phyloP scores from a whole-genome alignment of 345 rosid genomes.

The Passiflora organensis region DNA sequence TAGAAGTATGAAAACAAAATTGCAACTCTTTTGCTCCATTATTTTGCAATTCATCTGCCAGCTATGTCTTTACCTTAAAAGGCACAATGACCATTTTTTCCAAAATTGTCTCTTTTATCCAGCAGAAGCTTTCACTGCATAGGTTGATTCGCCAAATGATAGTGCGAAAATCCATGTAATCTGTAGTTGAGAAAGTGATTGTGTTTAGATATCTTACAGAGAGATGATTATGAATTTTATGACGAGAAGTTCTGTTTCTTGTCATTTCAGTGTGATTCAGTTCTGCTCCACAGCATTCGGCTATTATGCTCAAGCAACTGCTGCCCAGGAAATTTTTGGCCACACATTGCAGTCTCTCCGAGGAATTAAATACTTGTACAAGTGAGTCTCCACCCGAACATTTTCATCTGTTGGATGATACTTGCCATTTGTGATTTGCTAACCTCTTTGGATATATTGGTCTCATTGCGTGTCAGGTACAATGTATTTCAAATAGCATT shows the following conservation, averaged over 20 bases:
- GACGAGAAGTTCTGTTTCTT: conserved; percentile 13
- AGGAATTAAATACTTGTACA: conserved; percentile 88
- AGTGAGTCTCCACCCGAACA: conserved; percentile 43
- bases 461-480: conserved; percentile 54
- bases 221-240: conserved; percentile 5
- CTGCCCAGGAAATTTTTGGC: conserved; percentile 97
- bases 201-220: not conserved
- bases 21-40: not conserved
- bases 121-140: too few relatives aligned
- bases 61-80: not conserved
- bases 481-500: conserved; percentile 89
- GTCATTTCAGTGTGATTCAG: conserved; percentile 79
- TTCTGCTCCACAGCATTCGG: conserved; percentile 95
- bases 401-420: not conserved
- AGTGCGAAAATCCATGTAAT: too few relatives aligned
- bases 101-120: too few relatives aligned
- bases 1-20: too few relatives aligned
- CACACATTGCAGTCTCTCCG: conserved; percentile 96
- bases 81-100: too few relatives aligned
- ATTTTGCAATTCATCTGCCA: not conserved
- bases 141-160: too few relatives aligned
- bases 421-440: conserved; percentile 7
- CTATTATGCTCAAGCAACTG: conserved; percentile 97
- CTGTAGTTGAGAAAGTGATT: not conserved
- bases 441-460: conserved; percentile 3